A percentile compares a stretch with the other conserved stretches of the same genome.
These are phyloP conservation scores for Sporothrix phasma DNA, from an alignment of 2,329 filamentous ascomycete genomes.

Conservation along the genomic window DNA sequence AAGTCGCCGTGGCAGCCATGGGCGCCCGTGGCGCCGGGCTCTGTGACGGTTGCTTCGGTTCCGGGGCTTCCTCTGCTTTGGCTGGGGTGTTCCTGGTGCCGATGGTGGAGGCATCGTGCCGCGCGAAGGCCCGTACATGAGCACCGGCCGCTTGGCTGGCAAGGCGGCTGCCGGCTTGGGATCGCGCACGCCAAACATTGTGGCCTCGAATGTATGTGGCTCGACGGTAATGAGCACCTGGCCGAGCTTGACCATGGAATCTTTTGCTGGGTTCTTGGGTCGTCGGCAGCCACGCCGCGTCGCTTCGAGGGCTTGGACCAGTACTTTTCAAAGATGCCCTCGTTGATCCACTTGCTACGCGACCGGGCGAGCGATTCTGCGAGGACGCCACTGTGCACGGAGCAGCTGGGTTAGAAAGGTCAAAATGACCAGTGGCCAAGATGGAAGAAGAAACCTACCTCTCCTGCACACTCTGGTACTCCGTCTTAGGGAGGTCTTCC, in stretches of 20 bases:
- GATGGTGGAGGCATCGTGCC: slow-evolving; percentile 45
- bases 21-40: slow-evolving; percentile 21
- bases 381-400: slow-evolving; percentile 61
- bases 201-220: slow-evolving; percentile 69
- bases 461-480: slow-evolving; percentile 65
- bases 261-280: slow-evolving; percentile 57
- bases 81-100: slow-evolving; percentile 21
- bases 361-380: slow-evolving; percentile 64
- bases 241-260: slow-evolving; percentile 64
- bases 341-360: slow-evolving; percentile 60
- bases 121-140: slow-evolving; percentile 57
- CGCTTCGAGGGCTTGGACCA: slow-evolving; percentile 65
- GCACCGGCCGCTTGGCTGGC: slow-evolving; percentile 41
- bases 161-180: slow-evolving; percentile 39
- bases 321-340: slow-evolving; percentile 66
- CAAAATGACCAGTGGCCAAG: neutral
- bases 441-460: slow-evolving; percentile 38
- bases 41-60: slow-evolving; percentile 18
- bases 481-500: slow-evolving; percentile 49
- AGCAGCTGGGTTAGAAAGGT: slow-evolving; percentile 21
- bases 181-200: slow-evolving; percentile 62
- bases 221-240: slow-evolving; percentile 66
- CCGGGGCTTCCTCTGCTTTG: slow-evolving; percentile 22
- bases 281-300: slow-evolving; percentile 54
- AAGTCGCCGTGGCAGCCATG: slow-evolving; percentile 17